Conservation (phyloP, 345 rosid species). For the Linum lewisii region DNA sequence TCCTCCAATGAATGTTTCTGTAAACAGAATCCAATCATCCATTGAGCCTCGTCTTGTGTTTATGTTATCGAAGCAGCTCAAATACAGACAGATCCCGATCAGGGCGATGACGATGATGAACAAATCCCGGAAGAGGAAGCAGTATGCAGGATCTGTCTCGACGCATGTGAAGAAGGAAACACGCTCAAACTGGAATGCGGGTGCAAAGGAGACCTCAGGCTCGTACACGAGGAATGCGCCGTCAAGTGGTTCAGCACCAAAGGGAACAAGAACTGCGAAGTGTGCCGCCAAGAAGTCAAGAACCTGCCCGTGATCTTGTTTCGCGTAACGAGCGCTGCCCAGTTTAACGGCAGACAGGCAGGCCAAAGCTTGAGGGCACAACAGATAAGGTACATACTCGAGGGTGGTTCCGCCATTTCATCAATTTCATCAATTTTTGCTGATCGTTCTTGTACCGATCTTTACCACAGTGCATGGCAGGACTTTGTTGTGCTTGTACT, state of each 20-base stretch:
- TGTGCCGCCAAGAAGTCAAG: constrained; percentile 76
- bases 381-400: constrained; percentile 38
- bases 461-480: constrained; percentile 72
- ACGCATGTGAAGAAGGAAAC: constrained; percentile 72
- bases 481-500: constrained; percentile 88
- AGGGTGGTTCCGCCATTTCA: constrained; percentile 8
- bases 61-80: constrained; percentile 36
- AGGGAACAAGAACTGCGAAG: constrained; percentile 79
- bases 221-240: constrained; percentile 85
- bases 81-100: constrained; percentile 33
- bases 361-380: constrained; percentile 38
- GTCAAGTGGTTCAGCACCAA: constrained; percentile 76
- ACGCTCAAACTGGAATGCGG: constrained; percentile 97
- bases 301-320: constrained; percentile 86
- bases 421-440: not conserved
- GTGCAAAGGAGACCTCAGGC: constrained; percentile 88
- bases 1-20: too few relatives aligned
- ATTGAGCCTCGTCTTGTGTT: too few relatives aligned
- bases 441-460: constrained; percentile 5
- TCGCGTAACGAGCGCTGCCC: constrained; percentile 44
- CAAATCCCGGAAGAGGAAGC: constrained; percentile 99
- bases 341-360: constrained; percentile 36
- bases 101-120: constrained; percentile 51
- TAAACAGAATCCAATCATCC: too few relatives aligned
- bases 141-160: constrained; percentile 82